These are phyloP conservation scores for Spathaspora jeffriesii DNA, from an alignment of 1,139 yeast species.

Conservation along the genomic window DNA sequence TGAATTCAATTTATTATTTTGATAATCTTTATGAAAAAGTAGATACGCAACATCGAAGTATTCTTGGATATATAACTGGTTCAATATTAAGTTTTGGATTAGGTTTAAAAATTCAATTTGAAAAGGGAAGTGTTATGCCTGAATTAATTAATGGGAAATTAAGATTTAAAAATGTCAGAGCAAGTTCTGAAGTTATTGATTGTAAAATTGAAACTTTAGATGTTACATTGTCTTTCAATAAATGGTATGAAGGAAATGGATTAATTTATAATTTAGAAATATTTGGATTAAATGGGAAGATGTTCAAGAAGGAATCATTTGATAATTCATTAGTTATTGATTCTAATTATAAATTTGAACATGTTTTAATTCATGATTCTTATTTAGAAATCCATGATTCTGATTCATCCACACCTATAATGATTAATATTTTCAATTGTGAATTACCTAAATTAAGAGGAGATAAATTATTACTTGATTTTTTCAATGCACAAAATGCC, in stretches of 20 bases:
- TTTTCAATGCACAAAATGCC: constrained; percentile 67
- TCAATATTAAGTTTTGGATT: constrained; percentile 41
- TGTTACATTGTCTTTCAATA: constrained; percentile 59
- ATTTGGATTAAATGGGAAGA: constrained; percentile 59
- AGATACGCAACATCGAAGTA: constrained; percentile 18
- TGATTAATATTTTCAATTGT: constrained; percentile 61
- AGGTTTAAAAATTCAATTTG: constrained; percentile 37
- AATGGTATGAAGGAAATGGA: constrained; percentile 74
- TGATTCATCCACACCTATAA: constrained; percentile 36
- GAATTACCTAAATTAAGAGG: constrained; percentile 63
- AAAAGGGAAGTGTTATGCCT: constrained; percentile 38
- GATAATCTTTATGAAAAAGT: constrained; percentile 31
- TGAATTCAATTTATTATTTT: constrained; percentile 48
- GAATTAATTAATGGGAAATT: constrained; percentile 63
- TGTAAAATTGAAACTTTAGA: constrained; percentile 56
- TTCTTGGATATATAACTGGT: constrained; percentile 36
- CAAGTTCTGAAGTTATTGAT: constrained; percentile 30
- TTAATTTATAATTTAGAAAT: constrained; percentile 62
- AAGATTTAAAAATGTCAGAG: constrained; percentile 52
- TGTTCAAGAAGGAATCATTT: constrained; percentile 20
- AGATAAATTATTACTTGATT: constrained; percentile 59
- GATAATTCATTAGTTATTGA: constrained; percentile 22
- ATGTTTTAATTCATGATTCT: constrained; percentile 57
- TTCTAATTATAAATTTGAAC: constrained; percentile 48
- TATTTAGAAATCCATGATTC: constrained; percentile 43